Percentiles rank a stretch among this genome's conserved stretches.
Conservation (phyloP, 768 basidiomycete genomes). For the Mycena indigotica region DNA sequence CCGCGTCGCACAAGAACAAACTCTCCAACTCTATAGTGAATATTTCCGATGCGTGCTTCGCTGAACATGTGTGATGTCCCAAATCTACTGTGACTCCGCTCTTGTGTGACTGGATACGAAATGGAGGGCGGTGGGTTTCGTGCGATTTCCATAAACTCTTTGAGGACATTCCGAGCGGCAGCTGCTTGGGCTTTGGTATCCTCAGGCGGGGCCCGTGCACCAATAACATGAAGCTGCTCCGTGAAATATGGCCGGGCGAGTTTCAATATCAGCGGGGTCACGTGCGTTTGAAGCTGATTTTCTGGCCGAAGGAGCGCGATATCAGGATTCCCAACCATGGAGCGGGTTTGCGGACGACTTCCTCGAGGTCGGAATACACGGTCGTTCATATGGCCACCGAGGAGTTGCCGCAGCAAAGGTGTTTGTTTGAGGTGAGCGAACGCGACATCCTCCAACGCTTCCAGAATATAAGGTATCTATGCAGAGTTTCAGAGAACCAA, state of each 20-base stretch:
- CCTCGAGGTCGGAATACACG: neutral
- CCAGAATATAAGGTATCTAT: constrained; percentile 12
- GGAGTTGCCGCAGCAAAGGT: constrained; percentile 14
- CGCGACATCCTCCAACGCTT: constrained; percentile 6
- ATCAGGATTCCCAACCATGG: constrained; percentile 51
- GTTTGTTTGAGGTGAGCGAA: neutral
- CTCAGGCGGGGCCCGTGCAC: constrained; percentile 36
- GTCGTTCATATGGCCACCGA: neutral
- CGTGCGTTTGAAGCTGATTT: constrained; percentile 57
- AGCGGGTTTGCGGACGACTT: constrained; percentile 20
- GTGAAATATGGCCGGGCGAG: constrained; percentile 55
- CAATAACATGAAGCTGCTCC: constrained; percentile 59
- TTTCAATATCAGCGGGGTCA: constrained; percentile 60
- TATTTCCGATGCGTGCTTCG: neutral
- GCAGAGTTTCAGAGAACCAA: neutral
- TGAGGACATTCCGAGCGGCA: neutral
- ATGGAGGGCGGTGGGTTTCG: too few relatives aligned
- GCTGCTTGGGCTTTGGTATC: neutral
- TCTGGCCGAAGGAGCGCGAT: constrained; percentile 56
- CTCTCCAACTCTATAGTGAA: constrained; percentile 44
- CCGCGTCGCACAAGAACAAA: constrained; percentile 55
- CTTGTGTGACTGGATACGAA: neutral
- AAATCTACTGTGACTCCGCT: neutral
- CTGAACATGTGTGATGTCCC: neutral
- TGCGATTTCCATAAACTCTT: neutral